Percentiles rank a stretch among this genome's conserved stretches.
Conservation (phyloP, 208 protist species). For the Trypanosoma congolense region DNA sequence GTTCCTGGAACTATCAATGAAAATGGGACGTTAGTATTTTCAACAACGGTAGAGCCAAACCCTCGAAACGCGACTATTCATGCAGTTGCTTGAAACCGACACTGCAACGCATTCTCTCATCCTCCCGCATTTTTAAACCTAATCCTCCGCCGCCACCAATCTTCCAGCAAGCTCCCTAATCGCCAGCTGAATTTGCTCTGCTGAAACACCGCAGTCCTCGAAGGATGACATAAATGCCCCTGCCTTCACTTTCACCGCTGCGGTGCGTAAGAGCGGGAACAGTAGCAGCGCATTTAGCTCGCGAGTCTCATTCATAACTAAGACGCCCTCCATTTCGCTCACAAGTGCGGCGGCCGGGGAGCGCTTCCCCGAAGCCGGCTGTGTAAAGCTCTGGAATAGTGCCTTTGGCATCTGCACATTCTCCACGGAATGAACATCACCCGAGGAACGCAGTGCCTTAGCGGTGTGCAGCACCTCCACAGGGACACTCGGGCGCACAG, state of each 20-base stretch:
- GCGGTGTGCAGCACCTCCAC: conserved; percentile 36
- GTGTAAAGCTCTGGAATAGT: conserved; percentile 20
- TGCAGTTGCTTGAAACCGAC: too few relatives aligned
- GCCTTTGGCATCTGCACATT: conserved; percentile 17
- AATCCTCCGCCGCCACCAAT: conserved; percentile 44
- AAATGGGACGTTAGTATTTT: too few relatives aligned
- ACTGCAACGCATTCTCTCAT: too few relatives aligned
- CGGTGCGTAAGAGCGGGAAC: conserved; percentile 69
- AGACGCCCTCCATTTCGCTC: conserved; percentile 50
- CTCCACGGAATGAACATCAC: conserved; percentile 9
- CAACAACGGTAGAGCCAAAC: too few relatives aligned
- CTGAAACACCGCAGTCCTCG: conserved; percentile 55
- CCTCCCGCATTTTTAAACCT: too few relatives aligned
- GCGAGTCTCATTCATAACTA: conserved; percentile 66
- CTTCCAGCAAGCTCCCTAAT: conserved; percentile 59
- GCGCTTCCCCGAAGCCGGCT: conserved; percentile 18
- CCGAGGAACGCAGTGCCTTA: conserved; percentile 17
- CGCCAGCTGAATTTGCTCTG: conserved; percentile 46
- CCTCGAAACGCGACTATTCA: too few relatives aligned
- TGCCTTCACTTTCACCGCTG: conserved; percentile 73
- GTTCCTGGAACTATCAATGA: too few relatives aligned
- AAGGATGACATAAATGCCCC: conserved; percentile 78
- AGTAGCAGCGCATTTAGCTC: conserved; percentile 64
- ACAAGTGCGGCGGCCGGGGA: conserved; percentile 48
- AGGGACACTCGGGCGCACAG: conserved; percentile 46